Evolutionary conservation across 306 rosid genomes (phyloP), one percentile per base, ranked within the genome.

Genomic region (Luffa acutangula): DNA sequence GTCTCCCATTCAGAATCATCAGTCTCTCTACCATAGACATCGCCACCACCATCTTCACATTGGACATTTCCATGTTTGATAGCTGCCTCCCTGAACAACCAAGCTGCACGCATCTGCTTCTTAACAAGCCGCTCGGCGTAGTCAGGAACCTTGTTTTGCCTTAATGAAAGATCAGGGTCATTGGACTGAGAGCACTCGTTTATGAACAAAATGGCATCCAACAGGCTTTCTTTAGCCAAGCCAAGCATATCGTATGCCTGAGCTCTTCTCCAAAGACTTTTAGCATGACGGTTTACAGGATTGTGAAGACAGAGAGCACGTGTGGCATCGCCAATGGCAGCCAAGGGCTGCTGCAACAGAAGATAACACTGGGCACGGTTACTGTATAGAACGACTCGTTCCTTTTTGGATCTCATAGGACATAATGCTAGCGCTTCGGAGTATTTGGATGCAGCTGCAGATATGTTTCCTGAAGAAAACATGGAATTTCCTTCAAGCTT

Each of bases 1-100:
- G 99, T 96, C 88, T 96, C 99, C 99, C 99, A 96, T 82, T 96
- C 99, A 4, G 99, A 96, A 84, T 93, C 98, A 85, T 96, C 99
- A 36, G 89, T 89, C 76, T 90, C 97, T 46, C 85, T 91, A 76
- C 96, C 97, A 88, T 89, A 95, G 43, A 91, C 43, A 66, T 90
- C 96, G 73, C 97, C 97, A 25, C 87, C 97, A 87, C 88, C 97
- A 74, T 93, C 97, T 83, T 92, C 94, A 80, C 90, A 87, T 52
- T 88, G 98, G 66, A 93, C 97, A 65, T 90, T 93, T 9, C 99
- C 99, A 70, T 90, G 98, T 85, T 93, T 93, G 84, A 91, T 70
- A 69, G 98, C 98, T 83, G 99, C 99, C 82, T 96, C 99, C 79
- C 98, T 84, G 83, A 93, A 96, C 81, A 96, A 86, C 99, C 99